These are phyloP conservation scores for Bonnemaisonia californica DNA, from an alignment of 31 red algal genomes.

Conservation along the genomic window DNA sequence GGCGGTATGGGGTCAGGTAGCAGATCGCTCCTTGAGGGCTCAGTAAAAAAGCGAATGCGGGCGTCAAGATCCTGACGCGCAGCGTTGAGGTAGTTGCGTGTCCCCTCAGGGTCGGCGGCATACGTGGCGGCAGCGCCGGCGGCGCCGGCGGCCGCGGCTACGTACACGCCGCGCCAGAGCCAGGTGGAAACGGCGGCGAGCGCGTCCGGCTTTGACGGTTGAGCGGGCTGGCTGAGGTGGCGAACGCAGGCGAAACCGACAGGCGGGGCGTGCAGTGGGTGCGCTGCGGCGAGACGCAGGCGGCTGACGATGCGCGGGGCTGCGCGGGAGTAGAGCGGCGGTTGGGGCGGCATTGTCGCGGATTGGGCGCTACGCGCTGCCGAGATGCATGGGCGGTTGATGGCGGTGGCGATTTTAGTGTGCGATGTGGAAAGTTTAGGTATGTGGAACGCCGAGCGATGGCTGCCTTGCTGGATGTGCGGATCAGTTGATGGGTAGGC, in stretches of 20 bases:
- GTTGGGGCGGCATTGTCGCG: background rate
- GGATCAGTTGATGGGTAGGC: too few relatives aligned
- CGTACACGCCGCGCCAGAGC: conserved; percentile 1
- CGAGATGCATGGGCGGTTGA: background rate
- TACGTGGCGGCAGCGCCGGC: conserved; percentile 24
- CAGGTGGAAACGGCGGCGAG: background rate
- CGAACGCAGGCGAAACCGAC: conserved; percentile 7
- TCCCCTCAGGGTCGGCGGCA: conserved; percentile 8
- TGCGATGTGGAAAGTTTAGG: too few relatives aligned
- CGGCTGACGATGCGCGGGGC: conserved; percentile 16
- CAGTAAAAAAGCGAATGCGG: conserved; percentile 61
- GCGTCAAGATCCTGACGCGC: conserved; percentile 3
- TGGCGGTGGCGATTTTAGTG: background rate
- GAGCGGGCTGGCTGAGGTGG: background rate
- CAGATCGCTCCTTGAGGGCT: conserved; percentile 82
- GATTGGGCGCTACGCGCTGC: background rate
- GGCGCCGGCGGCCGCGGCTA: background rate
- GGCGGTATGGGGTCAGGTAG: conserved; percentile 61
- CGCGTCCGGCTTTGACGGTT: background rate
- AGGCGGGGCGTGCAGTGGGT: background rate
- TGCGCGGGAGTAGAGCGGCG: background rate
- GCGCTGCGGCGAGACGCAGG: background rate
- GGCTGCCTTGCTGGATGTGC: too few relatives aligned
- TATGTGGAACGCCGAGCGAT: too few relatives aligned
- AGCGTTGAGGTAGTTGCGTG: background rate